These are phyloP conservation scores for Termitomyces sp. DNA, from an alignment of 768 basidiomycete genomes.

Conservation along the genomic window DNA sequence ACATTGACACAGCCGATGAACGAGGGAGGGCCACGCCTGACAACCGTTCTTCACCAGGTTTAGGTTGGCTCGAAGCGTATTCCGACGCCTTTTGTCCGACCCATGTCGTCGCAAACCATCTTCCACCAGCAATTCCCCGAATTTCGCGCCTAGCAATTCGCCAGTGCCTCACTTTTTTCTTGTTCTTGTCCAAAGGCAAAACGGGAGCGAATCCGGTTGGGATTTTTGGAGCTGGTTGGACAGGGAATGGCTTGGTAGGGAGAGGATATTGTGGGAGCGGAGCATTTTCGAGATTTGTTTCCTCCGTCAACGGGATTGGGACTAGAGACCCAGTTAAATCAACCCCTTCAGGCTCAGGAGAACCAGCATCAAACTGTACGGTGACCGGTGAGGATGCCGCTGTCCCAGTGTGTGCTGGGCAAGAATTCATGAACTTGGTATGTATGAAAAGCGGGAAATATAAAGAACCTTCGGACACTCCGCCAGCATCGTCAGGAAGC, in stretches of 20 bases:
- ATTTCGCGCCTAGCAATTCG: conserved; percentile 72
- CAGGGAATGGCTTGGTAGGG: conserved; percentile 80
- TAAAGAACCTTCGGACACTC: conserved; percentile 57
- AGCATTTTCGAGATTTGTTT: conserved; percentile 51
- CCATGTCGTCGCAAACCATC: conserved; percentile 80
- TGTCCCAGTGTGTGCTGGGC: conserved; percentile 57
- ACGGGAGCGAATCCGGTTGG: conserved; percentile 65
- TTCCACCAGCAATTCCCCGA: conserved; percentile 77
- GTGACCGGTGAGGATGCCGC: conserved; percentile 70
- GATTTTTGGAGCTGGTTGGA: conserved; percentile 77
- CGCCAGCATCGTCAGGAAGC: conserved; percentile 46
- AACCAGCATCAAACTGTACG: conserved; percentile 40
- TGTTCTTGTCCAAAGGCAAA: conserved; percentile 61
- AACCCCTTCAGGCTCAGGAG: conserved; percentile 47
- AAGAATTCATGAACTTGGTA: neutral
- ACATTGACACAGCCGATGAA: conserved; percentile 37
- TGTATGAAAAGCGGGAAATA: neutral
- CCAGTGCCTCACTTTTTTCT: conserved; percentile 67
- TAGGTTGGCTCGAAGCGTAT: conserved; percentile 34
- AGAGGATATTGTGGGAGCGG: conserved; percentile 74
- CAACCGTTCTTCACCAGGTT: conserved; percentile 28
- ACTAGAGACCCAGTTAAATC: conserved; percentile 24
- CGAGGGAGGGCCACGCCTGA: conserved; percentile 31
- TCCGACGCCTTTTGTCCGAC: conserved; percentile 82
- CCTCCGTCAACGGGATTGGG: conserved; percentile 30